phyloP scores from a whole-genome alignment of 345 rosid genomes.

The Brassica cretica region DNA sequence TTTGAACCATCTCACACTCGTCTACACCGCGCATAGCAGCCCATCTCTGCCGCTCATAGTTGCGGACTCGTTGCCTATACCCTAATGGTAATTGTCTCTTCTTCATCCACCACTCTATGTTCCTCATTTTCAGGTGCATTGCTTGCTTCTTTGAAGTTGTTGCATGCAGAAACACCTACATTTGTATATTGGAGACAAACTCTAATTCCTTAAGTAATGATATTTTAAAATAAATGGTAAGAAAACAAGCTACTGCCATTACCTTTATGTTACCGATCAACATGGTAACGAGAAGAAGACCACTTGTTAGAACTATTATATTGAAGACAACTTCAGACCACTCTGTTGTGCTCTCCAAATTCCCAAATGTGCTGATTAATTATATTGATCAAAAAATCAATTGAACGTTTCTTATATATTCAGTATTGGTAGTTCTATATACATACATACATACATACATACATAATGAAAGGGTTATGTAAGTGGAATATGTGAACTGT shows the following conservation, averaged over 20 bases:
- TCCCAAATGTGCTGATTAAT: constrained; percentile 81
- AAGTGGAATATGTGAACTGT: background rate
- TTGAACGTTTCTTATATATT: background rate
- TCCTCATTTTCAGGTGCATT: constrained; percentile 96
- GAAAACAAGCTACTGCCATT: background rate
- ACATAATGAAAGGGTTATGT: background rate
- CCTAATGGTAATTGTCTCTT: constrained; percentile 78
- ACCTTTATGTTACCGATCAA: constrained; percentile 98
- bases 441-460: background rate
- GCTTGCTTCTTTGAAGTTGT: constrained; percentile 97
- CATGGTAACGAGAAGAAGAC: constrained; percentile 94
- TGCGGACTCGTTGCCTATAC: constrained; percentile 83
- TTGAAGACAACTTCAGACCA: constrained; percentile 97
- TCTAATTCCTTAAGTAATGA: background rate
- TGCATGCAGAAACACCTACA: constrained; percentile 83
- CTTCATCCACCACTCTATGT: constrained; percentile 99
- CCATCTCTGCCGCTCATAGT: constrained; percentile 93
- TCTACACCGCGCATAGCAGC: constrained; percentile 97
- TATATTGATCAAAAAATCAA: background rate
- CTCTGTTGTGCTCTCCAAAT: constrained; percentile 90
- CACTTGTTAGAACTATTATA: constrained; percentile 88
- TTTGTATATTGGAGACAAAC: background rate
- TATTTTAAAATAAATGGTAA: background rate
- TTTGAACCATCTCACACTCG: constrained; percentile 81
- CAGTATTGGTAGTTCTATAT: background rate